Base-by-base conservation (phyloP, 2,329 filamentous ascomycete species). In the Aspergillus pseudotamarii region DNA sequence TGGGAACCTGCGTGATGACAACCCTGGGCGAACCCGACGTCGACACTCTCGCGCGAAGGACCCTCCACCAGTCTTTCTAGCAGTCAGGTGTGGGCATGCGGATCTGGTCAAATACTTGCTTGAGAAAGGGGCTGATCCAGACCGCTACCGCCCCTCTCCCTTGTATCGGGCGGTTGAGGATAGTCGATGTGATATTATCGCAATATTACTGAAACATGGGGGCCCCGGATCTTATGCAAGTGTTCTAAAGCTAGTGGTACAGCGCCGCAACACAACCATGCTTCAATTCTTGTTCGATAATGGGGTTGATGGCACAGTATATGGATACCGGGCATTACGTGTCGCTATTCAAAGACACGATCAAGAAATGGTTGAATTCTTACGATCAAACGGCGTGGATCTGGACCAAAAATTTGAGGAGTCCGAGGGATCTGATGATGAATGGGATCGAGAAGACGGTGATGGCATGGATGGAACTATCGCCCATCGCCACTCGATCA, bases 111-210 rank as follows among this genome's bases (percentile, higher is more conserved):
- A 45, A 9, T 41, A 30, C 2, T 16, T 46, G 36, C 38, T 58
- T 1, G 23, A 58, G 16, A 23, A 41, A 30, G 56, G 56, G 3
- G 56, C 56, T 12, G 43, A 58, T 19, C 23, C 56, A 4, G 41
- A 58, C 23, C 56, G 41, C 16, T 48, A 58, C n/a, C n/a, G 16
- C 23, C 56, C 56, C 3, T 58, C 56, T 8, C 41, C 56, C 3
- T 8, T 58, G 56, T 58, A 58, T 26, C 56, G 56, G 9, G 56
- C 56, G 4, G 56, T 58, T 46, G 26, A 46, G 1, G 23, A 58
- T 26, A 0, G 28, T 14, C 56, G 1, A 32, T 41, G n/a, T 4
- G 16, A 58, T 41, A 58, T 58, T 43, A 5, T 32, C 8, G 23
- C 41, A 6, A 4, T 58, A 2, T 23, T 58, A 19, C 2, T 58